Evolutionary conservation across 148 eudicot species (phyloP), one percentile per base, ranked within the genome.

Genomic region (Chenopodium berlandieri): DNA sequence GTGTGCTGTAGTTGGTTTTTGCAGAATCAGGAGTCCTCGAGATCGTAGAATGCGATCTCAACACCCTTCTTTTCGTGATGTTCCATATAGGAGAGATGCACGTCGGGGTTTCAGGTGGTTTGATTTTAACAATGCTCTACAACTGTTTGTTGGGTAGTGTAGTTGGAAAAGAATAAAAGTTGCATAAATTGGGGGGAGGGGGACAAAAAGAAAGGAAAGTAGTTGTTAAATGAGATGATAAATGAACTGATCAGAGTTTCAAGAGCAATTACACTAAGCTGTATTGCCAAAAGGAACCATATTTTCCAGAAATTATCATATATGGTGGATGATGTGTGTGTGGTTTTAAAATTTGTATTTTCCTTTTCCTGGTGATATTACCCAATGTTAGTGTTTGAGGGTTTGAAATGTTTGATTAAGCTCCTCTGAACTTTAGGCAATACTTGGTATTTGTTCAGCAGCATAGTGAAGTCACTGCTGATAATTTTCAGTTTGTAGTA

Each of bases 21-120:
- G 97, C 88, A 78, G 97, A 58, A 92, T 94, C 89, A 81, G 97
- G 91, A 95, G 99, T 79, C 99, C 99, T 23, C 77, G 91, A 80
- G 96, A 87, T 87, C 97, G 91, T 79, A 91, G 90, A 85, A 88
- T 92, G 69, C 94, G 95, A 86, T 84, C 99, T 75, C 81, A 82
- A 63, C 97, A 97, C 74, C 77, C 77, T 85, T 95, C 97, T 80
- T 84, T 89, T 82, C 98, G 97, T 82, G 97, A 92, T 88, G 98
- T 95, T 83, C 98, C 99, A 19, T 96, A 89, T 90, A 92, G 94
- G 84, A 92, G 97, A 83, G 99, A 96, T 75, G 77, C 76, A 34
- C 94, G 91, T 34, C 91, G 93, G 89, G 98, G 98, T 85, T 90
- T 89, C 99, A 96, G 99, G 99, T 95, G 85, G 86, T 88, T 80